Conservation (phyloP, 2,329 filamentous ascomycete genomes). For the Fusarium gaditjirri region DNA sequence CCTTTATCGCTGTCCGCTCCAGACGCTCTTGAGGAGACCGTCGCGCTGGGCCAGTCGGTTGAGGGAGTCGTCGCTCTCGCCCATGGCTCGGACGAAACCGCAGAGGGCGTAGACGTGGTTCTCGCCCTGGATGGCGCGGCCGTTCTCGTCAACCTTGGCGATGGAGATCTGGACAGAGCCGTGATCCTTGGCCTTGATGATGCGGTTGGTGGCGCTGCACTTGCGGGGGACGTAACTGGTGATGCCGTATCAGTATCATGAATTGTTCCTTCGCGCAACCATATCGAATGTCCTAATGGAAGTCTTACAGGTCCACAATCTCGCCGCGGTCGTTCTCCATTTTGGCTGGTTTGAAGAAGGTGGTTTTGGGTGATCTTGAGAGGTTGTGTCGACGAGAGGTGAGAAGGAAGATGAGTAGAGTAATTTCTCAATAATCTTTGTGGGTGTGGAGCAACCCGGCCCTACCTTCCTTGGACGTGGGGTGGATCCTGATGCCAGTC, state of each 20-base stretch:
- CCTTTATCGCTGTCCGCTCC: conserved; percentile 77
- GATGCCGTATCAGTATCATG: conserved; percentile 44
- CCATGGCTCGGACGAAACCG: conserved; percentile 97
- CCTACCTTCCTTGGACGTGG: conserved; percentile 38
- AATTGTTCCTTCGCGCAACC: conserved; percentile 31
- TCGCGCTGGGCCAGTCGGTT: conserved; percentile 97
- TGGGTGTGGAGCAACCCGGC: conserved; percentile 43
- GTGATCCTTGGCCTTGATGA: conserved; percentile 99
- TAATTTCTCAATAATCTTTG: conserved; percentile 24
- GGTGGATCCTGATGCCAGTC: conserved; percentile 35
- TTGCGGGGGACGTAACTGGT: conserved; percentile 96
- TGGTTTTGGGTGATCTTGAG: conserved; percentile 46
- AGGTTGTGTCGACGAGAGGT: conserved; percentile 46
- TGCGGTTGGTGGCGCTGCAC: conserved; percentile 98
- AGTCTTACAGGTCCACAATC: conserved; percentile 95
- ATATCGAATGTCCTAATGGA: conserved; percentile 24
- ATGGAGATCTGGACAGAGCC: conserved; percentile 96
- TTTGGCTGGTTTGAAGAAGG: conserved; percentile 60
- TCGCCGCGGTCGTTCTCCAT: conserved; percentile 99
- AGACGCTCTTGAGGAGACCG: conserved; percentile 96
- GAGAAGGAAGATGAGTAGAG: conserved; percentile 36
- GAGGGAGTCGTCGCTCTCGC: conserved; percentile 95
- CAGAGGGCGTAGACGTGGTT: conserved; percentile 97
- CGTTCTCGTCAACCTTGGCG: conserved; percentile 99
- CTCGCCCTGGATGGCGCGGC: conserved; percentile 91